Percentiles rank a stretch among this genome's conserved stretches.
These are phyloP conservation scores for Beauveria sp. DNA, from an alignment of 2,329 filamentous ascomycete genomes.

Conservation along the genomic window DNA sequence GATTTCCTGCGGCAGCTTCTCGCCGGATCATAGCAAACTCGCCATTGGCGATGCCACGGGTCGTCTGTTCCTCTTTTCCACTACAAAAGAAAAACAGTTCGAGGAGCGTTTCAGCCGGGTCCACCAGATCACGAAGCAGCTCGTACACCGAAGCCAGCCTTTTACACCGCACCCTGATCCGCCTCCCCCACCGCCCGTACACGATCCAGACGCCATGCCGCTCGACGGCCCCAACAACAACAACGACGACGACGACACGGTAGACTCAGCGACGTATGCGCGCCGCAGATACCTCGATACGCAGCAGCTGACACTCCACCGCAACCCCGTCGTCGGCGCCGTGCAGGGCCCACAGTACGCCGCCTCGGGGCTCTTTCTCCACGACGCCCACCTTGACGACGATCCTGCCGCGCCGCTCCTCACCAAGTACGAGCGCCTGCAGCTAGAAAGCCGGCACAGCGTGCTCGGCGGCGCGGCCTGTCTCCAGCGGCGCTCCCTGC, in stretches of 20 bases:
- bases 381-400: conserved; percentile 39
- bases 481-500: background rate
- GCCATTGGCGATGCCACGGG: conserved; percentile 55
- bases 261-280: conserved; percentile 16
- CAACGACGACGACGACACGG: background rate
- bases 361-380: conserved; percentile 36
- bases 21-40: conserved; percentile 46
- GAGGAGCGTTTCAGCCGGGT: conserved; percentile 26
- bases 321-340: conserved; percentile 43
- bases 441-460: conserved; percentile 33
- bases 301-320: conserved; percentile 33
- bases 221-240: conserved; percentile 13
- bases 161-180: conserved; percentile 45
- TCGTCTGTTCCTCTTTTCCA: conserved; percentile 47
- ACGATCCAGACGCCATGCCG: conserved; percentile 12
- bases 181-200: conserved; percentile 28
- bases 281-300: conserved; percentile 27
- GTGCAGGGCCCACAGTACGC: conserved; percentile 49
- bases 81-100: conserved; percentile 36
- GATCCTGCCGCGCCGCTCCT: conserved; percentile 38
- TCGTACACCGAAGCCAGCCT: conserved; percentile 37
- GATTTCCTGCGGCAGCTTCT: conserved; percentile 52
- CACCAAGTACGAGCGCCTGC: conserved; percentile 33
- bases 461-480: conserved; percentile 19
- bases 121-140: conserved; percentile 27